Conservation (phyloP, 331 rosid genomes). For the Ulmus americana region DNA sequence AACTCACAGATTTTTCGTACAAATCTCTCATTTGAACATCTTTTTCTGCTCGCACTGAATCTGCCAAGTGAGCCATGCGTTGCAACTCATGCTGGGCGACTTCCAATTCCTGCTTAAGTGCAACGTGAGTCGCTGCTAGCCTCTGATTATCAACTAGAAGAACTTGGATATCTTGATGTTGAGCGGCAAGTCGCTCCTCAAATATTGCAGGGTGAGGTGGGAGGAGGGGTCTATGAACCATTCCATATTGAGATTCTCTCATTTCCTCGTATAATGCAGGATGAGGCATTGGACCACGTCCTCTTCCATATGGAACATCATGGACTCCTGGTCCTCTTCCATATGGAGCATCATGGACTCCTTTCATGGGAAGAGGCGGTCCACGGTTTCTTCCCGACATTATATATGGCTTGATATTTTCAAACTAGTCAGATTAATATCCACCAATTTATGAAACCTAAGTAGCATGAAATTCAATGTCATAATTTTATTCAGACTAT, state of each 20-base stretch:
- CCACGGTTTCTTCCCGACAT: conserved; percentile 93
- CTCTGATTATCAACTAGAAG: conserved; percentile 79
- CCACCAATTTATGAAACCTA: conserved; percentile 16
- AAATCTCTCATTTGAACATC: conserved; percentile 70
- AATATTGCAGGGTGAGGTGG: conserved; percentile 80
- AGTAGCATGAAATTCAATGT: conserved; percentile 10
- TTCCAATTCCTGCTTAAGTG: conserved; percentile 91
- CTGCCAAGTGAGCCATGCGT: conserved; percentile 64
- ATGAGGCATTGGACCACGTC: conserved; percentile 54
- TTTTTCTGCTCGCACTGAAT: conserved; percentile 70
- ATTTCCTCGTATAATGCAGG: conserved; percentile 72
- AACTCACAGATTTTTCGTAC: conserved; percentile 60
- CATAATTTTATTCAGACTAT: background rate
- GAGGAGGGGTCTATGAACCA: conserved; percentile 53
- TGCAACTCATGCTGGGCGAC: conserved; percentile 86
- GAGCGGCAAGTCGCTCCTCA: conserved; percentile 82
- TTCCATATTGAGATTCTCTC: conserved; percentile 68
- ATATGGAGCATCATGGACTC: conserved; percentile 33
- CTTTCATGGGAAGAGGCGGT: conserved; percentile 50
- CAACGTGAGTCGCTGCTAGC: conserved; percentile 97
- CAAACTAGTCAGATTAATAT: background rate
- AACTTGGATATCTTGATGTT: conserved; percentile 82
- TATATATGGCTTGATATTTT: conserved; percentile 2
- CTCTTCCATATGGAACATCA: conserved; percentile 50
- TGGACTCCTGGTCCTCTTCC: conserved; percentile 50